Evolutionary conservation across 768 basidiomycete species (phyloP), one percentile per base, ranked within the genome.

Genomic region (Dioszegia hungarica): DNA sequence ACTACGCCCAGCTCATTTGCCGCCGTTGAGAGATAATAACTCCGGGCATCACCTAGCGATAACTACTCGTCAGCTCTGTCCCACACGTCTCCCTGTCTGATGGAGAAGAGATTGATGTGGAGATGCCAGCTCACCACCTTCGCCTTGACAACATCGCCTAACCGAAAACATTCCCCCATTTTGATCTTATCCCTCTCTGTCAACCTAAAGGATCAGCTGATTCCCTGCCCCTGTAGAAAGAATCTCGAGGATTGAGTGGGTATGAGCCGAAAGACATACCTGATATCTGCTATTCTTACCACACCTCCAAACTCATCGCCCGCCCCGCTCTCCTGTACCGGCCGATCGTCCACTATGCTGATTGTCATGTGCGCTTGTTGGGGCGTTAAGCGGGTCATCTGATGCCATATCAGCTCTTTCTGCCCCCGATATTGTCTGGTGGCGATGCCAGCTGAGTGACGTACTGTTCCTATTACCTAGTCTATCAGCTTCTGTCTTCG

Each of bases 11-110:
- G 62, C 33, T 77, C 74, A 47, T 77, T 77, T 11, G 73, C 64
- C 3, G 76, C 74, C 27, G 76, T 77, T 2, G 74, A 74, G 15
- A 77, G 63, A 56, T 76, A 77, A 58, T 77, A 77, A n/a, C 67
- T 72, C 29, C 76, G 54, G 1, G 76, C 76, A 54, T 77, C 76
- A 24, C 76, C 76, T 19, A 77, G 64, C 1, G 71, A 73, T 12
- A 76, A 66, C 76, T 77, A 37, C 3, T 9, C 5, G 37, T 61
- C 20, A 56, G 56, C 38, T n/a, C 0, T 8, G 28, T 31, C 31
- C 6, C 17, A 9, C 12, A 17, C 15, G 10, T 27, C 27, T 28
- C 22, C 4, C 5, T 11, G 5, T 43, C 12, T 25, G 34, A 10
- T 33, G n/a, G 20, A 28, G n/a, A n/a, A n/a, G n/a, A n/a, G n/a